A percentile compares a stretch with the other conserved stretches of the same genome.
Conservation (phyloP, 108 stramenopile species). For the Chaetoceros muelleri region DNA sequence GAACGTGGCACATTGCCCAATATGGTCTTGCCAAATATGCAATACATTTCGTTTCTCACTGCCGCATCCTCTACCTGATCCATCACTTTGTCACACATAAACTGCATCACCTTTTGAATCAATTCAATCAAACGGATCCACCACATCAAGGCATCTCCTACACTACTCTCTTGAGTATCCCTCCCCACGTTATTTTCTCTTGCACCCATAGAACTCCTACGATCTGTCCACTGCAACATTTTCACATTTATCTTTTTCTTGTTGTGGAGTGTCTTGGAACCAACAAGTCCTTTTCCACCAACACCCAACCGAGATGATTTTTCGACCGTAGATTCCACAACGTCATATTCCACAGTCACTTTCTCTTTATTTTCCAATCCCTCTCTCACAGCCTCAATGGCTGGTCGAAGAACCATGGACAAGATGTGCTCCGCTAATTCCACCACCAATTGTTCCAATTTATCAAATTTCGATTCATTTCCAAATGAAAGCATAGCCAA, state of each 20-base stretch:
- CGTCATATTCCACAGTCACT: neutral
- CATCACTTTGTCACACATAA: neutral
- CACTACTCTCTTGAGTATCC: too few relatives aligned
- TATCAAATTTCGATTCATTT: neutral
- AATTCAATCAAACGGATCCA: neutral
- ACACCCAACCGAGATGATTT: too few relatives aligned
- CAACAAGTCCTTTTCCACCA: too few relatives aligned
- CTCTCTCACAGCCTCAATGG: neutral
- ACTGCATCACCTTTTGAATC: neutral
- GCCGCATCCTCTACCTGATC: neutral
- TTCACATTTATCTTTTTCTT: too few relatives aligned
- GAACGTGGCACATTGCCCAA: neutral
- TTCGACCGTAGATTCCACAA: neutral
- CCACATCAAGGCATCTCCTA: too few relatives aligned
- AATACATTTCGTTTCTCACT: neutral
- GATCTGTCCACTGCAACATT: too few relatives aligned
- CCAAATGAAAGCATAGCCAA: neutral
- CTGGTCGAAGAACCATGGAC: neutral
- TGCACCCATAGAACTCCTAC: too few relatives aligned
- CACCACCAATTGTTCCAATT: neutral
- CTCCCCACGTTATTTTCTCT: too few relatives aligned
- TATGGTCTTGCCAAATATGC: neutral
- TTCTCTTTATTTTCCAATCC: neutral
- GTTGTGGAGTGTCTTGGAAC: too few relatives aligned
- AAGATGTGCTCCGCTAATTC: neutral